Conservation (phyloP, 1,139 yeast genomes). For the Yamadazyma friedrichii region DNA sequence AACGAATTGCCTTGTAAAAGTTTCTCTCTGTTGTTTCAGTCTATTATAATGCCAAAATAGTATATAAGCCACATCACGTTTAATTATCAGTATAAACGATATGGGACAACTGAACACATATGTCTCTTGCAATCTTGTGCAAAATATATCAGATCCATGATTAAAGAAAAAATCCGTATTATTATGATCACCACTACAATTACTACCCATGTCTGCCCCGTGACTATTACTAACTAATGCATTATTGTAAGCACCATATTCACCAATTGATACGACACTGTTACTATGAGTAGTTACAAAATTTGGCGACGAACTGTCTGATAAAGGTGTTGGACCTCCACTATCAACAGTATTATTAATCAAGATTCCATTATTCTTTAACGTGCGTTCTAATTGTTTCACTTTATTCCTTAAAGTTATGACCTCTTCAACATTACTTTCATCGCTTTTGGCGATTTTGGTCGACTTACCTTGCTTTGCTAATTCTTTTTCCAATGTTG, state of each 20-base stretch:
- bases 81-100: constrained; percentile 12
- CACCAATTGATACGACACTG: background rate
- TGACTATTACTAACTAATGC: background rate
- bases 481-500: constrained; percentile 16
- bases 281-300: background rate
- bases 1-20: constrained; percentile 6
- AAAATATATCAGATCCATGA: constrained; percentile 6
- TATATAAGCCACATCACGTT: constrained; percentile 13
- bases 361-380: constrained; percentile 1
- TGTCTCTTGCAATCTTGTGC: constrained; percentile 12
- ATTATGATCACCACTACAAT: constrained; percentile 2
- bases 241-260: background rate
- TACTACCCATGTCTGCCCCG: background rate
- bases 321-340: constrained; percentile 3
- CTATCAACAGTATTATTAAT: background rate
- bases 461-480: constrained; percentile 16
- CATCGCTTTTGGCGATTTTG: constrained; percentile 6
- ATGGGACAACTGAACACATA: constrained; percentile 13
- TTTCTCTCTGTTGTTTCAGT: constrained; percentile 7
- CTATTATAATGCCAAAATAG: constrained; percentile 14
- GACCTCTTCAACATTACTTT: constrained; percentile 5
- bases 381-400: constrained; percentile 4
- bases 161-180: constrained; percentile 13
- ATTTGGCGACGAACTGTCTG: constrained; percentile 4
- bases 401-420: constrained; percentile 1